phyloP scores from a whole-genome alignment of 2,329 filamentous ascomycete species.

The Lasiodiplodia sp. region DNA sequence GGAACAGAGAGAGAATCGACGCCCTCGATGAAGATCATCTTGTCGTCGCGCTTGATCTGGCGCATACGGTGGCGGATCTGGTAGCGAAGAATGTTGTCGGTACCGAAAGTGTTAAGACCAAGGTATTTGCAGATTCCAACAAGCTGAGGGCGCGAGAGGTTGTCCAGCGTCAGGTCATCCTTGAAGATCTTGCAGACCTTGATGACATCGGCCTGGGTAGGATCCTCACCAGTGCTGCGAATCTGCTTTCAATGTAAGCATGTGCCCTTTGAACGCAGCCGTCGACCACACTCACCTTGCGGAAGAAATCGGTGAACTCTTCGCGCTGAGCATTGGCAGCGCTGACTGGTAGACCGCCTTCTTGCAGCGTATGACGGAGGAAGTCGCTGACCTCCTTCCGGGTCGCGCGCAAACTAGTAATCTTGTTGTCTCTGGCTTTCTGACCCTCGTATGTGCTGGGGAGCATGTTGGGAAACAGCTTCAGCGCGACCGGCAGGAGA shows the following conservation, averaged over 20 bases:
- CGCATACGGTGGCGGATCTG: slow-evolving; percentile 97
- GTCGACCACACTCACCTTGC: slow-evolving; percentile 69
- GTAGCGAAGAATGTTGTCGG: slow-evolving; percentile 97
- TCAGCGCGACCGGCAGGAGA: slow-evolving; percentile 87
- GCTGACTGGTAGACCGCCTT: slow-evolving; percentile 91
- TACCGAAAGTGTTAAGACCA: slow-evolving; percentile 96
- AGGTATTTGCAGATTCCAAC: slow-evolving; percentile 99
- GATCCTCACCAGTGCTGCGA: slow-evolving; percentile 85
- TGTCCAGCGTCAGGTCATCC: slow-evolving; percentile 96
- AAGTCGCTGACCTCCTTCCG: slow-evolving; percentile 94
- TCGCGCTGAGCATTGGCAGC: slow-evolving; percentile 85
- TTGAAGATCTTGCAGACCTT: slow-evolving; percentile 99
- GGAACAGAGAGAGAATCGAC: slow-evolving; percentile 91
- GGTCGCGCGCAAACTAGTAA: slow-evolving; percentile 78
- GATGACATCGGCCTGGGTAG: slow-evolving; percentile 89
- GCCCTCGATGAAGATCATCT: slow-evolving; percentile 91
- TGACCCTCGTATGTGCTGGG: slow-evolving; percentile 97
- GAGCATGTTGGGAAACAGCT: slow-evolving; percentile 95
- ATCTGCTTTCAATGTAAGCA: slow-evolving; percentile 41
- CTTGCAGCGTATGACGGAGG: slow-evolving; percentile 84
- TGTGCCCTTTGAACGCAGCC: neutral
- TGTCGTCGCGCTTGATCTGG: slow-evolving; percentile 98
- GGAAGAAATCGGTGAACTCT: slow-evolving; percentile 96
- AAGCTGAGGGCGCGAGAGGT: slow-evolving; percentile 91
- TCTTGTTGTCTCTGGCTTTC: slow-evolving; percentile 89